A percentile compares a stretch with the other conserved stretches of the same genome.
Conservation (phyloP, 306 rosid species). For the Rubus parviflorus region DNA sequence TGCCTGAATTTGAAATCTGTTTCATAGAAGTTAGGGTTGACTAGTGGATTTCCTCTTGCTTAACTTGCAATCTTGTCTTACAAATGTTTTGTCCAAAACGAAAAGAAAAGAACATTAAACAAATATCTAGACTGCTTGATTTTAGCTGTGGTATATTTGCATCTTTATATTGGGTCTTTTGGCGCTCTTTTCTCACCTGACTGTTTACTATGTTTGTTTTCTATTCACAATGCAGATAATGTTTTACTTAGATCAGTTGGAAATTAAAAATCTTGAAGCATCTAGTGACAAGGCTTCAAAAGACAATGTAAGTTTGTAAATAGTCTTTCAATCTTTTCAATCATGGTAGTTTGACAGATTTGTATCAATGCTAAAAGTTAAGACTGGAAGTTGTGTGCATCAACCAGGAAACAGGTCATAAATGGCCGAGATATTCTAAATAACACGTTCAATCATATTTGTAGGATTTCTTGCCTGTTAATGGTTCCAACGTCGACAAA, state of each 20-base stretch:
- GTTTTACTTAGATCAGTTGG: constrained; percentile 63
- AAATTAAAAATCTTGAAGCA: constrained; percentile 49
- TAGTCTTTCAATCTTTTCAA: constrained; percentile 10
- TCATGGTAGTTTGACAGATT: constrained; percentile 7
- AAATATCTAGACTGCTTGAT: neutral
- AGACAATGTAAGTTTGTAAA: constrained; percentile 48
- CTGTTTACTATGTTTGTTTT: neutral
- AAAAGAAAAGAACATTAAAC: neutral
- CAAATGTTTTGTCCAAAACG: neutral
- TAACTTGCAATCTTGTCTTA: neutral
- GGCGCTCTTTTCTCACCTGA: constrained; percentile 16
- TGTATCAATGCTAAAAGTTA: neutral
- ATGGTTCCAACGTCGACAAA: constrained; percentile 30
- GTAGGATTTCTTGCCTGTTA: constrained; percentile 45
- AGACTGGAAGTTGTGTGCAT: neutral
- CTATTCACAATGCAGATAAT: constrained; percentile 48
- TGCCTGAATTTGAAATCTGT: neutral
- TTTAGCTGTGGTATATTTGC: neutral
- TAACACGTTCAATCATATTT: constrained; percentile 3
- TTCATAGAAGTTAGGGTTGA: neutral
- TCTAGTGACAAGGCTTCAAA: constrained; percentile 38
- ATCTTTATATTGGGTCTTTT: neutral
- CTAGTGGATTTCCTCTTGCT: neutral
- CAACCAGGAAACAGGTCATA: neutral
- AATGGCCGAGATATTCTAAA: neutral